These are phyloP conservation scores for Xylaria sp. DNA, from an alignment of 2,329 filamentous ascomycete genomes.

Conservation along the genomic window DNA sequence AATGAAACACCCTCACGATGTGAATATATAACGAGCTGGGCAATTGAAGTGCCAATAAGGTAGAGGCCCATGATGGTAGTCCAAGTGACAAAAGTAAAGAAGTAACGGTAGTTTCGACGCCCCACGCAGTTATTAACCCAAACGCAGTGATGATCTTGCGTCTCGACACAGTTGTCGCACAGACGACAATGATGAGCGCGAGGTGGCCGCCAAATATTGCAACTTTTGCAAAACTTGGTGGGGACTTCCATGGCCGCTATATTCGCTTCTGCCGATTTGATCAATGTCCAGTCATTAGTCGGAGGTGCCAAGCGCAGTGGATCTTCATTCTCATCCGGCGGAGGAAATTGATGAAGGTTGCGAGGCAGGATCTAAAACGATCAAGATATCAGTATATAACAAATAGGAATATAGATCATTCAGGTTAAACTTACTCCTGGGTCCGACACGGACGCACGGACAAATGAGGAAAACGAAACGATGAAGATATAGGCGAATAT, in stretches of 20 bases:
- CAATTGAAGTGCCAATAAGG: slow-evolving; percentile 80
- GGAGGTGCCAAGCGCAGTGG: slow-evolving; percentile 83
- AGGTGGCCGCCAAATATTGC: slow-evolving; percentile 96
- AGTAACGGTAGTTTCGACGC: slow-evolving; percentile 96
- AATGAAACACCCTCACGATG: slow-evolving; percentile 74
- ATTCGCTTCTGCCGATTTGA: slow-evolving; percentile 78
- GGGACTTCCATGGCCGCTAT: slow-evolving; percentile 97
- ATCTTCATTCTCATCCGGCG: slow-evolving; percentile 78
- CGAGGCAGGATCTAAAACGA: slow-evolving; percentile 83
- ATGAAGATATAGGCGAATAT: slow-evolving; percentile 92
- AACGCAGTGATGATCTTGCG: slow-evolving; percentile 97
- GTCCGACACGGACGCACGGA: slow-evolving; percentile 92
- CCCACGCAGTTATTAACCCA: slow-evolving; percentile 99
- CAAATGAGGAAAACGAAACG: slow-evolving; percentile 90
- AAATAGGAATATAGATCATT: background rate
- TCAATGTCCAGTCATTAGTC: slow-evolving; percentile 93
- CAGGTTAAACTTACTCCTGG: slow-evolving; percentile 77
- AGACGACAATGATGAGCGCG: slow-evolving; percentile 95
- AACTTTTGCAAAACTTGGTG: slow-evolving; percentile 97
- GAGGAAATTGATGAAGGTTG: slow-evolving; percentile 90
- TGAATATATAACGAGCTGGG: slow-evolving; percentile 81
- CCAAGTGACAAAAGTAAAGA: slow-evolving; percentile 88
- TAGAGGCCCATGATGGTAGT: slow-evolving; percentile 81
- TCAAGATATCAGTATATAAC: slow-evolving; percentile 21
- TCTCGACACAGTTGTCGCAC: slow-evolving; percentile 97